Evolutionary conservation across 2,329 filamentous ascomycete genomes (phyloP).

Genomic region (Ilyonectria destructans): DNA sequence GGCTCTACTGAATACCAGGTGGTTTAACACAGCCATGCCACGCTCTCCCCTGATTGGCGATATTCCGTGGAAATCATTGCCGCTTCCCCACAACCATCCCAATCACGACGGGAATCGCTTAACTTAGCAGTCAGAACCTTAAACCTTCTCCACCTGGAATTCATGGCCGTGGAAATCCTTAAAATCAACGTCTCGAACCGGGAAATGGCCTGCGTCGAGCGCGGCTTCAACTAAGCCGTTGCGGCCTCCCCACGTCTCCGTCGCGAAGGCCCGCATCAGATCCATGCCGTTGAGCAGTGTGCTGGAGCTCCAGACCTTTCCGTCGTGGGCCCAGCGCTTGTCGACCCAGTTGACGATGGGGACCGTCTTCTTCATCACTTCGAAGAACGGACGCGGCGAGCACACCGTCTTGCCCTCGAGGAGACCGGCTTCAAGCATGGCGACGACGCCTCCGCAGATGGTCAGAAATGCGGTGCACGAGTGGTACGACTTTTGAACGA

Average conservation of each 20-base stretch:
- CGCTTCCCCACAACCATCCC: neutral
- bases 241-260: conserved; percentile 49
- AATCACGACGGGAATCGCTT: neutral
- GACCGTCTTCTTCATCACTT: conserved; percentile 43
- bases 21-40: neutral
- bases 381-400: conserved; percentile 52
- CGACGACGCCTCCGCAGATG: conserved; percentile 57
- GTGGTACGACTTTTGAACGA: conserved; percentile 55
- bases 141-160: conserved; percentile 3
- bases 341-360: conserved; percentile 57
- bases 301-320: conserved; percentile 57
- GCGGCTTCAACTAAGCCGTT: conserved; percentile 42
- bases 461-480: conserved; percentile 57
- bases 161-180: conserved; percentile 44
- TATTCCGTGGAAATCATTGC: neutral
- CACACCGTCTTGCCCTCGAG: conserved; percentile 58
- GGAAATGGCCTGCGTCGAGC: conserved; percentile 45
- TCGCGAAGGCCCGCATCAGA: conserved; percentile 52
- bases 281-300: conserved; percentile 55
- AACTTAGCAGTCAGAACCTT: neutral
- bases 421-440: conserved; percentile 54
- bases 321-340: conserved; percentile 55
- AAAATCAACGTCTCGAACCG: conserved; percentile 53
- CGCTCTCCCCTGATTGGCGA: neutral
- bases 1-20: neutral